Conservation (phyloP, 257 asterid species). For the Cruciata laevipes region DNA sequence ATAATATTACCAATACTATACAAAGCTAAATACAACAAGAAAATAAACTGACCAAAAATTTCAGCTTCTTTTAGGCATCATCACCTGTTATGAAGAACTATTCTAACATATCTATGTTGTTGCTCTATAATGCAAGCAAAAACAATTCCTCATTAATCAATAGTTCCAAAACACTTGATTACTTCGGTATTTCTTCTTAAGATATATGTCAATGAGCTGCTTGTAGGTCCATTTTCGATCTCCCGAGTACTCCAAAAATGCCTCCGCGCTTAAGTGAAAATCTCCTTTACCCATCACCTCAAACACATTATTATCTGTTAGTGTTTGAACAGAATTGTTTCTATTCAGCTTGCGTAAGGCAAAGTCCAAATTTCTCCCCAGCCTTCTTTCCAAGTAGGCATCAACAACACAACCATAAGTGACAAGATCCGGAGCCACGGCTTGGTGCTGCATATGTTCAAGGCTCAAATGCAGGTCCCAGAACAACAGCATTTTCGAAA, state of each 20-base stretch:
- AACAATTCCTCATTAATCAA: constrained; percentile 27
- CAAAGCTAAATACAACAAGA: background rate
- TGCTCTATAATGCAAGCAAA: background rate
- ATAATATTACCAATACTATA: no score
- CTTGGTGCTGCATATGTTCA: constrained; percentile 77
- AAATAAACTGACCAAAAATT: background rate
- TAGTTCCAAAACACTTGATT: constrained; percentile 88
- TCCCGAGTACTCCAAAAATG: constrained; percentile 40
- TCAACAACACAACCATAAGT: constrained; percentile 82
- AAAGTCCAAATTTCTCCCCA: constrained; percentile 69
- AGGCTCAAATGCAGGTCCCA: constrained; percentile 92
- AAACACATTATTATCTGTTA: constrained; percentile 63
- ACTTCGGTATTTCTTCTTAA: constrained; percentile 54
- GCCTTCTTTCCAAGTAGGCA: constrained; percentile 66
- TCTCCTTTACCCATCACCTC: constrained; percentile 91
- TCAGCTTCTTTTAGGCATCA: background rate
- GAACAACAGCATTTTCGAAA: constrained; percentile 78
- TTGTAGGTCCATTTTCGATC: constrained; percentile 52
- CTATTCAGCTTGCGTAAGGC: constrained; percentile 40
- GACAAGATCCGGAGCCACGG: constrained; percentile 77
- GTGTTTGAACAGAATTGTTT: constrained; percentile 30
- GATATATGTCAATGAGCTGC: constrained; percentile 50
- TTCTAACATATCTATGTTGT: background rate
- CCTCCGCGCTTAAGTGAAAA: constrained; percentile 66
- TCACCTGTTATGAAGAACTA: background rate